Evolutionary conservation across 768 basidiomycete species (phyloP).

Genomic region (Sporobolomyces roseus): DNA sequence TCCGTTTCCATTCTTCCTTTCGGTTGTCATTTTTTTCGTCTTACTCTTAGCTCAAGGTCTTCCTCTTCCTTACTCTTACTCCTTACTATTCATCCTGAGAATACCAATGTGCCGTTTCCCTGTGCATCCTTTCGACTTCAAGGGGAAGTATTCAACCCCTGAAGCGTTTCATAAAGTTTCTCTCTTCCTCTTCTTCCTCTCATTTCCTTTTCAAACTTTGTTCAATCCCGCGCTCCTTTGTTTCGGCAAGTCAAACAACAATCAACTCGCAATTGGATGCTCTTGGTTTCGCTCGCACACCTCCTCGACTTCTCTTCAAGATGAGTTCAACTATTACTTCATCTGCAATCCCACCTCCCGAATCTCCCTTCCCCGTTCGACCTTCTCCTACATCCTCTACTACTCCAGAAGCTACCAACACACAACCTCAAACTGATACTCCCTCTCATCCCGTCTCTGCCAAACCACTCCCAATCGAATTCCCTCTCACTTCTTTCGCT

Average conservation of each 20-base stretch:
- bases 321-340: neutral
- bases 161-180: conserved; percentile 18
- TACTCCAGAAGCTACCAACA: neutral
- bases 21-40: too few species aligned
- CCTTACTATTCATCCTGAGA: too few species aligned
- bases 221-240: too few species aligned
- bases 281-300: neutral
- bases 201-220: too few species aligned
- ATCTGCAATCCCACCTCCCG: conserved; percentile 1
- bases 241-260: neutral
- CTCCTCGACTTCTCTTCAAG: neutral
- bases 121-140: too few species aligned
- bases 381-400: neutral
- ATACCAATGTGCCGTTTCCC: too few species aligned
- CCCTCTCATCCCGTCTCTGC: neutral
- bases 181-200: neutral
- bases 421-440: too few species aligned
- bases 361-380: conserved; percentile 24
- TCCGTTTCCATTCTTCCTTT: neutral
- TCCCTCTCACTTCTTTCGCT: conserved; percentile 35
- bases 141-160: too few species aligned
- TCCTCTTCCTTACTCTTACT: neutral
- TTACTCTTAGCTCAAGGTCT: neutral
- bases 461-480: conserved; percentile 48
- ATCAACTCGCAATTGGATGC: neutral